Conservation (phyloP, 2,329 filamentous ascomycete species). For the Fusarium incarnatum region DNA sequence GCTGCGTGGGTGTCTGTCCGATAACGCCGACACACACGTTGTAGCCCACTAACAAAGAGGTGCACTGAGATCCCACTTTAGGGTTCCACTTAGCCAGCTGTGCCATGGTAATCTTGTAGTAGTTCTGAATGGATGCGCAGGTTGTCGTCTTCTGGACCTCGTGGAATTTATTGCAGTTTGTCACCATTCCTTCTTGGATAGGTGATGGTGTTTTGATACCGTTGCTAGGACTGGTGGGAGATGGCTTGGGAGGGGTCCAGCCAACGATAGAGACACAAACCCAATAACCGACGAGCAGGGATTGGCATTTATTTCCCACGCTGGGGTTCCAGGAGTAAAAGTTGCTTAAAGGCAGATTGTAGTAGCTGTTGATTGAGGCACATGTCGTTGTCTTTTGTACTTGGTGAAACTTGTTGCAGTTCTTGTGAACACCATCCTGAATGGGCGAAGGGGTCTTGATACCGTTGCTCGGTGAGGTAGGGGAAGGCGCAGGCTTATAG, state of each 20-base stretch:
- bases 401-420: not conserved
- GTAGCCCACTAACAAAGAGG: not conserved
- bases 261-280: not conserved
- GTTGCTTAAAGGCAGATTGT: not conserved
- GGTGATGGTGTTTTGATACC: not conserved
- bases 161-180: constrained; percentile 1
- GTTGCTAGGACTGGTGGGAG: not conserved
- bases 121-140: not conserved
- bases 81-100: constrained; percentile 22
- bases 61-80: not conserved
- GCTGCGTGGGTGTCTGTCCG: not conserved
- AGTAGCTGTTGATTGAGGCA: not conserved
- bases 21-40: not conserved
- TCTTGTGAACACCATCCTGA: not conserved
- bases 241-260: not conserved
- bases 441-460: not conserved
- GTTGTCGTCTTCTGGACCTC: not conserved
- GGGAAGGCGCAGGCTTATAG: not conserved
- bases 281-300: not conserved
- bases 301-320: not conserved
- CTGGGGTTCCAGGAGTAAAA: not conserved
- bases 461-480: not conserved
- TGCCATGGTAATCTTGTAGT: constrained; percentile 14
- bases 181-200: not conserved
- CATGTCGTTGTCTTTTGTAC: not conserved